Percentiles rank a stretch among this genome's conserved stretches.
These are phyloP conservation scores for Isatis lusitanica DNA, from an alignment of 441 rosid species.

Conservation along the genomic window DNA sequence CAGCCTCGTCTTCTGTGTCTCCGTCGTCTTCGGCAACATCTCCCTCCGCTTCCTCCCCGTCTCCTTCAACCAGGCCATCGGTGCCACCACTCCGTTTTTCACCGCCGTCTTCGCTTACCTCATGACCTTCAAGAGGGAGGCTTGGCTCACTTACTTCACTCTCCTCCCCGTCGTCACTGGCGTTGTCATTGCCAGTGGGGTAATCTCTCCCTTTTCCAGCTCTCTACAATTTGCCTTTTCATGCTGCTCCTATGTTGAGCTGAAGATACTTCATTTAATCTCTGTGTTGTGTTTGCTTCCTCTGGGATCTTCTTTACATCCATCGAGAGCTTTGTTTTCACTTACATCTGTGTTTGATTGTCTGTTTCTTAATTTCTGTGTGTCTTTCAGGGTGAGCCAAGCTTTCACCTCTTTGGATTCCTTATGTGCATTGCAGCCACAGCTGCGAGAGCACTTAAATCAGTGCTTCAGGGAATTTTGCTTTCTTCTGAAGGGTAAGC, in stretches of 20 bases:
- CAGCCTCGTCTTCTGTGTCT: conserved; percentile 81
- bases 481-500: conserved; percentile 95
- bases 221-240: no score
- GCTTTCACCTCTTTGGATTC: conserved; percentile 94
- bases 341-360: background rate
- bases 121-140: conserved; percentile 79
- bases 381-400: conserved; percentile 73
- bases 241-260: no score
- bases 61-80: conserved; percentile 82
- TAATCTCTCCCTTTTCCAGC: conserved; percentile 20
- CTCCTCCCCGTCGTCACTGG: conserved; percentile 88
- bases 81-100: conserved; percentile 94
- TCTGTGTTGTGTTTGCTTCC: background rate
- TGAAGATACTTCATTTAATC: no score
- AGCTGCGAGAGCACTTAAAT: conserved; percentile 94
- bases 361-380: conserved; percentile 4
- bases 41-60: conserved; percentile 81
- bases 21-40: conserved; percentile 86
- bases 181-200: conserved; percentile 90
- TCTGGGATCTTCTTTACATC: background rate
- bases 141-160: conserved; percentile 86
- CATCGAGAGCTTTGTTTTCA: background rate
- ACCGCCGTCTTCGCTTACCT: conserved; percentile 86
- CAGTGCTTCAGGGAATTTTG: conserved; percentile 91
- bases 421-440: conserved; percentile 88